Percentiles rank a stretch among this genome's conserved stretches.
Conservation (phyloP, 164 flowering plant genomes). For the Magnolia changhungtana region DNA sequence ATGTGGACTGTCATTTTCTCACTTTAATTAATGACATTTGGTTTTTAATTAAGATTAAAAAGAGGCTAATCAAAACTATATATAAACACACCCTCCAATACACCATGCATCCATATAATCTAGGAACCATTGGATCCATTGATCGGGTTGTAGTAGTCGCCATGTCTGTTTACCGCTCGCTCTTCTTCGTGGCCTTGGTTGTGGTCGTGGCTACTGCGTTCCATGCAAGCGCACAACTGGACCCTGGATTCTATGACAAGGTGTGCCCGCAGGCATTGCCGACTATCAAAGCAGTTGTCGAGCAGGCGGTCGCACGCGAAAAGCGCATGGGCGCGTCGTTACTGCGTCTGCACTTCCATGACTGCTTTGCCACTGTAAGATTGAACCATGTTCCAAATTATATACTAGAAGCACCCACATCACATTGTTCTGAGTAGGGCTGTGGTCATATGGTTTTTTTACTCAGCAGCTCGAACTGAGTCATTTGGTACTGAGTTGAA, state of each 20-base stretch:
- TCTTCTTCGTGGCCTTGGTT: not conserved
- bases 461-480: too few relatives aligned
- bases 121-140: too few relatives aligned
- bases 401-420: not conserved
- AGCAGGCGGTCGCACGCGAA: slow-evolving; percentile 17
- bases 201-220: not conserved
- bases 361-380: slow-evolving; percentile 30
- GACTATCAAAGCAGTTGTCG: slow-evolving; percentile 18
- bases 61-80: too few relatives aligned
- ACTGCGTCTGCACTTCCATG: slow-evolving; percentile 25
- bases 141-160: not conserved
- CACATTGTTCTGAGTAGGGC: not conserved
- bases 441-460: not conserved
- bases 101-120: too few relatives aligned
- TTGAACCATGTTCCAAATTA: not conserved
- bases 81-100: too few relatives aligned
- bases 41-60: too few relatives aligned
- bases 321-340: slow-evolving; percentile 29
- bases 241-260: slow-evolving; percentile 18
- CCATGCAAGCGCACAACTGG: slow-evolving; percentile 25
- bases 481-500: too few relatives aligned
- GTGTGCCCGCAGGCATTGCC: slow-evolving; percentile 25
- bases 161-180: not conserved
- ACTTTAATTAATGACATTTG: too few relatives aligned
- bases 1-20: too few relatives aligned